Evolutionary conservation across 495 filamentous ascomycete genomes (phyloP).

Genomic region (Talaromyces wortmannii): DNA sequence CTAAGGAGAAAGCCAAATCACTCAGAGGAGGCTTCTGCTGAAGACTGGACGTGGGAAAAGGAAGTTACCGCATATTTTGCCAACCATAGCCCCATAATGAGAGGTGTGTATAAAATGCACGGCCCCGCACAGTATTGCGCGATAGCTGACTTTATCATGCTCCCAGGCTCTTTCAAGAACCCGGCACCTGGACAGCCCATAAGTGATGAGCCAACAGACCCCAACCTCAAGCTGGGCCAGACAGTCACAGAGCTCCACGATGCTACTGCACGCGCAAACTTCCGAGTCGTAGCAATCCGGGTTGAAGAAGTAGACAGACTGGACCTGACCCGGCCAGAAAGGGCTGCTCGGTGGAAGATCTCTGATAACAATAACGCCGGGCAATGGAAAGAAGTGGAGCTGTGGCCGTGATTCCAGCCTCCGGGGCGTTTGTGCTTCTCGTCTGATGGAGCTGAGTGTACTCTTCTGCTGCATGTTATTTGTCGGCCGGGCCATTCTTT

Average conservation of each 20-base stretch:
- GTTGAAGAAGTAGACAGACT: constrained; percentile 74
- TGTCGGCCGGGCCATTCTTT: no score
- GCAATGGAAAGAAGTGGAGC: constrained; percentile 70
- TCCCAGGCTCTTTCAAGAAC: constrained; percentile 58
- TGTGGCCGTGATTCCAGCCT: constrained; percentile 60
- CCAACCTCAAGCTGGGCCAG: constrained; percentile 53
- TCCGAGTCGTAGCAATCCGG: constrained; percentile 75
- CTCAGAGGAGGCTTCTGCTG: constrained; percentile 10
- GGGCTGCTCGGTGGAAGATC: constrained; percentile 61
- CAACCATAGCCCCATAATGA: constrained; percentile 69
- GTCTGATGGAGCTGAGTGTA: no score
- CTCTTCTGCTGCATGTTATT: no score
- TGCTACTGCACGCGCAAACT: constrained; percentile 64
- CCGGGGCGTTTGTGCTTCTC: no score
- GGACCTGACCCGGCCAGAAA: constrained; percentile 62
- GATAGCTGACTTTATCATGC: no score
- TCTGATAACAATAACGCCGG: constrained; percentile 17
- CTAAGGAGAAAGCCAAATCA: constrained; percentile 21
- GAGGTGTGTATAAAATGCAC: constrained; percentile 34
- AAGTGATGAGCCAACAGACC: constrained; percentile 34
- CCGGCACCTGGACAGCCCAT: constrained; percentile 67
- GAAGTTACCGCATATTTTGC: constrained; percentile 85
- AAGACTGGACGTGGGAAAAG: constrained; percentile 58
- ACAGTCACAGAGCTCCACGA: constrained; percentile 64
- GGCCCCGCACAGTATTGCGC: no score